A percentile compares a stretch with the other conserved stretches of the same genome.
These are phyloP conservation scores for Saturnispora diversa DNA, from an alignment of 805 yeast genomes.

Conservation along the genomic window DNA sequence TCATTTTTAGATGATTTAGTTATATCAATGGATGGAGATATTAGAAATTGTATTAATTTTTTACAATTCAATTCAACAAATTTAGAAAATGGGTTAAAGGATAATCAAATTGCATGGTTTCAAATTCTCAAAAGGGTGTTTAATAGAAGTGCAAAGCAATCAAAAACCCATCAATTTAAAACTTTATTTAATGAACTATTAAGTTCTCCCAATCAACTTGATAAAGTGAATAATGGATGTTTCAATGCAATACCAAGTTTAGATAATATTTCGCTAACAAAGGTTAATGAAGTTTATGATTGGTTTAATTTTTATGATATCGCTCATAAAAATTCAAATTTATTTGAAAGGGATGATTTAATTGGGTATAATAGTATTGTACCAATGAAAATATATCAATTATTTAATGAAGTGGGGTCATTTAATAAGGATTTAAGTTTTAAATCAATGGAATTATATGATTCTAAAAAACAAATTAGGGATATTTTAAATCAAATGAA, in stretches of 20 bases:
- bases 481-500: slow-evolving; percentile 27
- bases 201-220: slow-evolving; percentile 41
- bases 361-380: slow-evolving; percentile 43
- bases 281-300: slow-evolving; percentile 57
- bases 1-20: slow-evolving; percentile 57
- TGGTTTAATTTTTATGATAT: slow-evolving; percentile 71
- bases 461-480: slow-evolving; percentile 28
- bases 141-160: slow-evolving; percentile 37
- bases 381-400: slow-evolving; percentile 52
- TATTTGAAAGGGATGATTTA: slow-evolving; percentile 33
- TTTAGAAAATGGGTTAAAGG: slow-evolving; percentile 35
- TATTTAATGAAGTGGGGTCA: slow-evolving; percentile 57
- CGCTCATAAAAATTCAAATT: slow-evolving; percentile 40
- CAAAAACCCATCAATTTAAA: slow-evolving; percentile 44
- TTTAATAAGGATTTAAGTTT: slow-evolving; percentile 15
- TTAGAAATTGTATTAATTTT: slow-evolving; percentile 77
- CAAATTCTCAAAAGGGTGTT: slow-evolving; percentile 55
- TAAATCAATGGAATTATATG: slow-evolving; percentile 34
- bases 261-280: slow-evolving; percentile 47
- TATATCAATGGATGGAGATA: slow-evolving; percentile 68
- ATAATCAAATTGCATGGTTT: slow-evolving; percentile 60
- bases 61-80: slow-evolving; percentile 51
- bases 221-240: slow-evolving; percentile 63
- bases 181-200: slow-evolving; percentile 28
- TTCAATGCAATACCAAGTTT: slow-evolving; percentile 46